Percentiles rank a stretch among this genome's conserved stretches.
Conservation (phyloP, 2,329 filamentous ascomycete genomes). For the Ilyonectria robusta region DNA sequence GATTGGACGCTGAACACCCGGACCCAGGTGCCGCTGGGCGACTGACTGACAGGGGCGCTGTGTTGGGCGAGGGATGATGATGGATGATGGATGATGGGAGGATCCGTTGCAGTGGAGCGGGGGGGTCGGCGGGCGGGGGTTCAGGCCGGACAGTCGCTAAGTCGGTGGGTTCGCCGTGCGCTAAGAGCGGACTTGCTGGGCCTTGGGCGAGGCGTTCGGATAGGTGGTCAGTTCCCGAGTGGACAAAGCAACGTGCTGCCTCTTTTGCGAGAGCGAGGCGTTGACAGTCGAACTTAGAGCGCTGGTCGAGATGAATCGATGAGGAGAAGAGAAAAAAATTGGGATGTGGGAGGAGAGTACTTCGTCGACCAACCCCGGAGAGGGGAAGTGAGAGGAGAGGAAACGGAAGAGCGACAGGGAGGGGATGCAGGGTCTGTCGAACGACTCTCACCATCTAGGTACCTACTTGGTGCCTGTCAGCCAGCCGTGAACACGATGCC, state of each 20-base stretch:
- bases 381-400: slow-evolving; percentile 20
- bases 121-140: slow-evolving; percentile 7
- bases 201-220: not conserved
- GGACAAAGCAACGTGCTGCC: slow-evolving; percentile 5
- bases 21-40: not conserved
- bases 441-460: slow-evolving; percentile 26
- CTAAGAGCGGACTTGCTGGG: slow-evolving; percentile 21
- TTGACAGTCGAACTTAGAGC: not conserved
- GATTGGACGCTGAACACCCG: not conserved
- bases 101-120: slow-evolving; percentile 18
- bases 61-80: slow-evolving; percentile 11
- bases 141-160: slow-evolving; percentile 31
- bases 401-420: slow-evolving; percentile 18
- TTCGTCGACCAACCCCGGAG: not conserved
- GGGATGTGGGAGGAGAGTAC: not conserved
- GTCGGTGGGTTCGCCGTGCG: slow-evolving; percentile 28
- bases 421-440: slow-evolving; percentile 24
- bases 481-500: not conserved
- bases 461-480: slow-evolving; percentile 1
- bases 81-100: slow-evolving; percentile 14
- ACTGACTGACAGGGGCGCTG: slow-evolving; percentile 8
- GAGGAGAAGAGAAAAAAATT: not conserved
- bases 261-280: not conserved
- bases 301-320: not conserved
- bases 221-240: not conserved